Evolutionary conservation across 208 protist genomes (phyloP).

Genomic region (Zelonia costaricensis): DNA sequence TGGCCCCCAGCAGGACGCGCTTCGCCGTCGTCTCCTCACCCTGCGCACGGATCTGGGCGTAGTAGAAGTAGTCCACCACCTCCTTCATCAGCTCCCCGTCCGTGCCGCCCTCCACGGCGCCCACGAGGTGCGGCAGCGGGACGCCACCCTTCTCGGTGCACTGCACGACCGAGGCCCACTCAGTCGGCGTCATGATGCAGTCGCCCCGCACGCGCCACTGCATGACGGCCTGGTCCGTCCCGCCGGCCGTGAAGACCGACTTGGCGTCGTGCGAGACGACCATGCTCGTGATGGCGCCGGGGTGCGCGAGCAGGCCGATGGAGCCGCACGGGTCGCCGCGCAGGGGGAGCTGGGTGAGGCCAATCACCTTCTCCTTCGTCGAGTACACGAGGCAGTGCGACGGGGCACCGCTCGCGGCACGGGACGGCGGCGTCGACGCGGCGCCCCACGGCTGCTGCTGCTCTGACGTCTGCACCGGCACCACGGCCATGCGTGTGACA

Average conservation of each 20-base stretch:
- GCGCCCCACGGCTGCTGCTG: not conserved
- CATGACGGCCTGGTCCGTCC: conserved; percentile 88
- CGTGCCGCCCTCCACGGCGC: conserved; percentile 89
- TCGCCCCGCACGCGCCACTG: conserved; percentile 85
- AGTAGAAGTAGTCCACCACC: conserved; percentile 97
- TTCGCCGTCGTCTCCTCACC: conserved; percentile 94
- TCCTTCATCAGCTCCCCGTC: conserved; percentile 92
- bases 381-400: conserved; percentile 81
- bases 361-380: conserved; percentile 92
- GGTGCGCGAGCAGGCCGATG: conserved; percentile 95
- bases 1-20: conserved; percentile 86
- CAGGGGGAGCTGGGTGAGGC: conserved; percentile 91
- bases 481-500: conserved; percentile 62
- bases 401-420: conserved; percentile 3
- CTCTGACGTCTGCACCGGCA: conserved; percentile 4
- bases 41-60: conserved; percentile 94
- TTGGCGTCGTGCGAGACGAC: conserved; percentile 79
- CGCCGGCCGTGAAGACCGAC: conserved; percentile 93
- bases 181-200: conserved; percentile 34
- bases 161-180: conserved; percentile 9
- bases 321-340: conserved; percentile 89
- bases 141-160: conserved; percentile 44
- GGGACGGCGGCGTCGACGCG: not conserved
- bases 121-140: conserved; percentile 85
- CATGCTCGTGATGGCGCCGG: conserved; percentile 72